These are phyloP conservation scores for Centaurea solstitialis DNA, from an alignment of 129 eudicot genomes.

Conservation along the genomic window DNA sequence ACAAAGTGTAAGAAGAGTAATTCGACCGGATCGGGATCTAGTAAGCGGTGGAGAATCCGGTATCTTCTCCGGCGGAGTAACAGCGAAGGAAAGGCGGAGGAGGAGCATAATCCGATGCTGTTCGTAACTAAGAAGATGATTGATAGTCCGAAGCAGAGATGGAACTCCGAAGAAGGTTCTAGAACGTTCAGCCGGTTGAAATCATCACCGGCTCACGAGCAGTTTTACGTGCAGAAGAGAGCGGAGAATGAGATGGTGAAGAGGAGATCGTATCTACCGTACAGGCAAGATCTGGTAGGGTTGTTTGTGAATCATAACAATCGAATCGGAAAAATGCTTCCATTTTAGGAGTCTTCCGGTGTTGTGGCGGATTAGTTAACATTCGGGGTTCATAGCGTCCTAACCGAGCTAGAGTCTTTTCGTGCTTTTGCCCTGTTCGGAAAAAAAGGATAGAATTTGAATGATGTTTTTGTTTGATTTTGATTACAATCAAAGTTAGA, in stretches of 20 bases:
- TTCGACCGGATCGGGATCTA: conserved; percentile 62
- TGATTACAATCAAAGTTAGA: neutral
- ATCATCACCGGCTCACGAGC: conserved; percentile 43
- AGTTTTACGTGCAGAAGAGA: conserved; percentile 44
- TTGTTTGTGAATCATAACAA: conserved; percentile 46
- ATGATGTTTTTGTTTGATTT: neutral
- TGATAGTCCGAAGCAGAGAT: conserved; percentile 21
- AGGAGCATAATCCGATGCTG: conserved; percentile 25
- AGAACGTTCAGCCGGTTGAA: neutral
- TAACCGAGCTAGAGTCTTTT: too few relatives aligned
- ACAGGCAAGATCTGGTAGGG: conserved; percentile 61
- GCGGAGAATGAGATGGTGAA: conserved; percentile 47
- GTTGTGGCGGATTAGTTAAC: too few relatives aligned
- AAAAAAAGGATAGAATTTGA: too few relatives aligned
- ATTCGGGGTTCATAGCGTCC: too few relatives aligned
- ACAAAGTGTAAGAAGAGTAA: conserved; percentile 55
- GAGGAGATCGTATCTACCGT: conserved; percentile 72
- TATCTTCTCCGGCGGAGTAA: conserved; percentile 59
- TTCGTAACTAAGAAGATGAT: conserved; percentile 39
- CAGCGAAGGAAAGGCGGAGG: conserved; percentile 59
- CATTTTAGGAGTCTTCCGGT: too few relatives aligned
- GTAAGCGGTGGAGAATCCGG: conserved; percentile 54
- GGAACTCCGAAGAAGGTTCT: conserved; percentile 22
- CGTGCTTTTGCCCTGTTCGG: too few relatives aligned
- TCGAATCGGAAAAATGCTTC: conserved; percentile 34